Evolutionary conservation across 2,329 filamentous ascomycete genomes (phyloP).

Genomic region (Elsinoe ampelina): DNA sequence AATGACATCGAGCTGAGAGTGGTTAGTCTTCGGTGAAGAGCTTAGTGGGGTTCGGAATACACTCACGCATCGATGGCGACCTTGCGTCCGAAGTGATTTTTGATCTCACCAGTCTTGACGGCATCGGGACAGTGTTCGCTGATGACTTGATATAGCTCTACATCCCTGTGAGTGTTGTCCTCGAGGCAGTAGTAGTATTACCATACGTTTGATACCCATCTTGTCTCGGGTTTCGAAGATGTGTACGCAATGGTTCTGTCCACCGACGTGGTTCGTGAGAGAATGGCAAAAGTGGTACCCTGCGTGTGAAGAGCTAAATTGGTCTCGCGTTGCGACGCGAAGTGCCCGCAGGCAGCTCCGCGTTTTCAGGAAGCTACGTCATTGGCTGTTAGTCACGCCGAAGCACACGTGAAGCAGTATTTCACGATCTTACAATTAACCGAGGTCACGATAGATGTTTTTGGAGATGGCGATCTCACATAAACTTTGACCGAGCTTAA

Average conservation of each 20-base stretch:
- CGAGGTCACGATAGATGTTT: not conserved
- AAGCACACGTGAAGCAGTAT: not conserved
- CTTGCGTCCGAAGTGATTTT: constrained; percentile 96
- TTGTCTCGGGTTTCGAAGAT: not conserved
- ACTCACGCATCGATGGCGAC: constrained; percentile 65
- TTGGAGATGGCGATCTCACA: not conserved
- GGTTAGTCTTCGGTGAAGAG: not conserved
- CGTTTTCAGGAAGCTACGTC: constrained; percentile 1
- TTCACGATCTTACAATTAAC: not conserved
- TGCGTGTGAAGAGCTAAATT: not conserved
- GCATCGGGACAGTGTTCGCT: constrained; percentile 71
- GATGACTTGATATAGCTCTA: constrained; percentile 40
- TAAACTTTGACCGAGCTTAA: not conserved
- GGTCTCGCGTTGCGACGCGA: constrained; percentile 6
- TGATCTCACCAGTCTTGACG: constrained; percentile 95
- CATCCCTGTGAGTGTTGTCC: constrained; percentile 4
- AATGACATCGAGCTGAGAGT: constrained; percentile 80
- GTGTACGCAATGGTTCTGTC: too few relatives aligned
- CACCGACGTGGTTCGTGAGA: not conserved
- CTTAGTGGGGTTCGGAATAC: not conserved
- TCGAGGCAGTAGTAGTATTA: not conserved
- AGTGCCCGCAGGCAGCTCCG: not conserved
- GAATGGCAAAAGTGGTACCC: not conserved
- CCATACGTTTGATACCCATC: constrained; percentile 31
- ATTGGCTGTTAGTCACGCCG: not conserved